Conservation (phyloP, 768 basidiomycete genomes). For the Vararia minispora region DNA sequence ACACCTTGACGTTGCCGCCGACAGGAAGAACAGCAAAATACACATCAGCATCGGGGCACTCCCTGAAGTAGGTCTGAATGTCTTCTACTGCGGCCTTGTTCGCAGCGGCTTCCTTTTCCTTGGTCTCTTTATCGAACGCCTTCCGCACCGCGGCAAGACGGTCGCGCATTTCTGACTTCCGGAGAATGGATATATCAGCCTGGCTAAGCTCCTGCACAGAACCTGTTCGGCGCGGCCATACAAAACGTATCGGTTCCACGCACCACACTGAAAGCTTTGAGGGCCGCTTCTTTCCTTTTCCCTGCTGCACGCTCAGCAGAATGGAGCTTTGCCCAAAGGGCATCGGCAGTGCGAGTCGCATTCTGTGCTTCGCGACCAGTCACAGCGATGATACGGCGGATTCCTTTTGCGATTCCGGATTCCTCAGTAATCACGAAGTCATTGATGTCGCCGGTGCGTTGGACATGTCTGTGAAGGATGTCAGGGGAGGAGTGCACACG, state of each 20-base stretch:
- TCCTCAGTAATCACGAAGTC: slow-evolving; percentile 93
- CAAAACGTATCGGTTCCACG: slow-evolving; percentile 18
- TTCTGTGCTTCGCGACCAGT: slow-evolving; percentile 91
- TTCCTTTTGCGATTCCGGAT: slow-evolving; percentile 96
- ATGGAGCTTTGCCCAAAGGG: slow-evolving; percentile 51
- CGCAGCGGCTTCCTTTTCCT: slow-evolving; percentile 66
- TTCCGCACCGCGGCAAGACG: slow-evolving; percentile 62
- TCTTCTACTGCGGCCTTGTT: slow-evolving; percentile 71
- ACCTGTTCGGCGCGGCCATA: slow-evolving; percentile 1
- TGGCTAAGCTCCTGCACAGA: slow-evolving; percentile 72
- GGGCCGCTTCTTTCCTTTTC: slow-evolving; percentile 76
- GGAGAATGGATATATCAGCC: slow-evolving; percentile 78
- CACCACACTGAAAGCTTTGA: slow-evolving; percentile 75
- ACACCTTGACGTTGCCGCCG: slow-evolving; percentile 79
- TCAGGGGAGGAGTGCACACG: background rate
- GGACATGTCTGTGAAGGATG: slow-evolving; percentile 60
- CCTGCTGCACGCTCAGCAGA: slow-evolving; percentile 48
- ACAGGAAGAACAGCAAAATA: slow-evolving; percentile 67
- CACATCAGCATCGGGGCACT: slow-evolving; percentile 55
- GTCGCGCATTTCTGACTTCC: slow-evolving; percentile 73
- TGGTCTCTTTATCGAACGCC: slow-evolving; percentile 73
- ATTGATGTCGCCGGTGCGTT: slow-evolving; percentile 95
- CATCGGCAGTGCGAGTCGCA: slow-evolving; percentile 56
- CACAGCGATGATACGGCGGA: slow-evolving; percentile 87
- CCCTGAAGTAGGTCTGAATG: slow-evolving; percentile 64